These are phyloP conservation scores for Zymoseptoria ardabiliae DNA, from an alignment of 2,329 filamentous ascomycete genomes.

Conservation along the genomic window DNA sequence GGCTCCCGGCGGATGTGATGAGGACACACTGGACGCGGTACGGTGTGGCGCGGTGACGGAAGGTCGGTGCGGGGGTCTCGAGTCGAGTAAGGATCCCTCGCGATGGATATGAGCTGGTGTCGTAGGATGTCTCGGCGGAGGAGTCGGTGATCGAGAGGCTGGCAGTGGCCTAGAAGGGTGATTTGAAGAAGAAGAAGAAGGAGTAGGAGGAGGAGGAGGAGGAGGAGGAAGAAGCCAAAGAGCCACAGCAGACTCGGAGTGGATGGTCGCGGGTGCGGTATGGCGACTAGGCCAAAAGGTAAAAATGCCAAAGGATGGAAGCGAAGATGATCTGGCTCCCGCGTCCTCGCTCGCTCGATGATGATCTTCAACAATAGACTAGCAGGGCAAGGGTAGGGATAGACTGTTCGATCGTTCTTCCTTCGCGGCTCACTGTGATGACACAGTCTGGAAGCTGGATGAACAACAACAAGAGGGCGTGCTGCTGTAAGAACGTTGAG, in stretches of 20 bases:
- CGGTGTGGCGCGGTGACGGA: neutral
- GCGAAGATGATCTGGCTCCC: neutral
- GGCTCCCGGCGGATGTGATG: neutral
- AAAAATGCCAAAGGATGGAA: neutral
- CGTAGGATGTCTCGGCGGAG: neutral
- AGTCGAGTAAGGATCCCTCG: neutral
- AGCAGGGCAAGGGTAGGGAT: neutral
- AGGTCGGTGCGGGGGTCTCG: neutral
- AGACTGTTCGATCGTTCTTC: neutral
- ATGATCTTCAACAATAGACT: neutral
- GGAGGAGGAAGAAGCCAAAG: neutral
- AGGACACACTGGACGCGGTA: neutral
- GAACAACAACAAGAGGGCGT: neutral
- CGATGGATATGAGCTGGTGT: neutral
- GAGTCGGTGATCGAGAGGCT: constrained; percentile 2
- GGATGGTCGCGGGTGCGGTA: neutral
- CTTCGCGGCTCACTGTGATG: neutral
- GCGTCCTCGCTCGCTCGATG: neutral
- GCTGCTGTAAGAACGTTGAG: neutral
- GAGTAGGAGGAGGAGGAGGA: too few relatives aligned
- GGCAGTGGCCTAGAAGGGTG: constrained; percentile 7
- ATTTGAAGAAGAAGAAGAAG: neutral
- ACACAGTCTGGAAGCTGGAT: neutral
- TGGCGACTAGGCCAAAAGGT: neutral
- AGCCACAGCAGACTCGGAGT: neutral